Evolutionary conservation across 2,329 filamentous ascomycete species (phyloP), one percentile per base, ranked within the genome.

Genomic region (Arthroderma sp.): DNA sequence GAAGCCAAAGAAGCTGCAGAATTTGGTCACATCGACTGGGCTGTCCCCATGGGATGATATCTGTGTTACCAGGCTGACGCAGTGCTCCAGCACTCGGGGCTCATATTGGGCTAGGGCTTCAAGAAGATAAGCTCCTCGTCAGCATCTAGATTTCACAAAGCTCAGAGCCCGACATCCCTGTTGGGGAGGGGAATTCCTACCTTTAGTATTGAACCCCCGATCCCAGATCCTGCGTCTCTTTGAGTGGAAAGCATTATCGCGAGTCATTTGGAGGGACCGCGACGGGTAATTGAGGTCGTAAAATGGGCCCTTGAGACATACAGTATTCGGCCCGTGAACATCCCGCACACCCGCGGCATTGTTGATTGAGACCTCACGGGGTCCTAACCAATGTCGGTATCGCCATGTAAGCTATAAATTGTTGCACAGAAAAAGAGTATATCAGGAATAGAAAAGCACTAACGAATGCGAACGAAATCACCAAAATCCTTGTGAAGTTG

Each of bases 401-500:
- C 15, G 15, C 15, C 15, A 22, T 22, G 15, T 22, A 22, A 22
- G 15, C 15, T 22, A 22, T 22, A 22, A 22, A 22, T 3, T 22
- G 15, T 22, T 22, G 15, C 15, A 22, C 15, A 38, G 22, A 38
- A 10, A 38, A 22, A 38, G 42, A 36, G 8, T 40, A 47, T 2
- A 41, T 29, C 8, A 42, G n/a, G 3, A 7, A 27, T 4, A 28
- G 33, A 22, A 6, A 5, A 28, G 4, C 10, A 43, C 40, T 34
- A 34, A 57, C 58, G 55, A 8, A 55, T 49, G 11, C 58, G 50
- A 8, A 62, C 51, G 39, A 56, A 57, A 22, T 58, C 55, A 0
- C 59, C 59, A 42, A 57, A 56, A 29, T 53, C 45, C 10, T 38
- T 5, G 31, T 58, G 57, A 5, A 60, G 46, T 5, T 45, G 43